These are phyloP conservation scores for Yamadazyma siamensis DNA, from an alignment of 1,139 yeast species.

Conservation along the genomic window DNA sequence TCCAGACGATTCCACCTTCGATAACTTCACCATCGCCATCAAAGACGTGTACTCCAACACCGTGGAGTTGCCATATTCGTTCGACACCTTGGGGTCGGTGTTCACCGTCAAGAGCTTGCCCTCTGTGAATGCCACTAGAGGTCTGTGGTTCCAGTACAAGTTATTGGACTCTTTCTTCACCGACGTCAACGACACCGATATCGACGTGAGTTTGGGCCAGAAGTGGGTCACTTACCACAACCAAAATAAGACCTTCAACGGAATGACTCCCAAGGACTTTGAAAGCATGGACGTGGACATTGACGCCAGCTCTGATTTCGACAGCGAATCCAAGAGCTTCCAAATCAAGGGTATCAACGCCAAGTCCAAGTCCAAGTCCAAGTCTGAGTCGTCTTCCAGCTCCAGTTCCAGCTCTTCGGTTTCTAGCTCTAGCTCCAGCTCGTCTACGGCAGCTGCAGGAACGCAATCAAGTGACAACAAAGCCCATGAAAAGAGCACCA, in stretches of 20 bases:
- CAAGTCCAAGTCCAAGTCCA: slow-evolving; percentile 11
- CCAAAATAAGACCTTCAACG: slow-evolving; percentile 63
- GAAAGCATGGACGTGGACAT: slow-evolving; percentile 47
- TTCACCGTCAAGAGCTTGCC: slow-evolving; percentile 53
- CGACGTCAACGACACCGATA: slow-evolving; percentile 46
- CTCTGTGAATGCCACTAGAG: slow-evolving; percentile 65
- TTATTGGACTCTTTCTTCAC: slow-evolving; percentile 54
- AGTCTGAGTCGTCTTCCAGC: slow-evolving; percentile 20
- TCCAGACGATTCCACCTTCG: slow-evolving; percentile 42
- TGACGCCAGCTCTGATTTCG: slow-evolving; percentile 43
- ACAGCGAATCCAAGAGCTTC: slow-evolving; percentile 42
- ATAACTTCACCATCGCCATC: slow-evolving; percentile 55
- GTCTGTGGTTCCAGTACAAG: slow-evolving; percentile 53
- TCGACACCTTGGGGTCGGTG: slow-evolving; percentile 45
- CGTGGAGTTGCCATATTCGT: slow-evolving; percentile 54
- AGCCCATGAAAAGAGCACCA: slow-evolving; percentile 1
- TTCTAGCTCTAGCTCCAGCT: slow-evolving; percentile 19
- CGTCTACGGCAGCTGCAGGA: slow-evolving; percentile 19
- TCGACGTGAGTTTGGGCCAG: slow-evolving; percentile 44
- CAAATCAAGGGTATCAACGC: slow-evolving; percentile 52
- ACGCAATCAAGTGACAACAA: slow-evolving; percentile 3
- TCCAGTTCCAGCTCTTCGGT: slow-evolving; percentile 23
- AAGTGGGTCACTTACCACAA: slow-evolving; percentile 66
- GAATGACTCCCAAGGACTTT: slow-evolving; percentile 63
- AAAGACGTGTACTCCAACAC: slow-evolving; percentile 63